These are phyloP conservation scores for Iberis amara DNA, from an alignment of 441 rosid species.

Conservation along the genomic window DNA sequence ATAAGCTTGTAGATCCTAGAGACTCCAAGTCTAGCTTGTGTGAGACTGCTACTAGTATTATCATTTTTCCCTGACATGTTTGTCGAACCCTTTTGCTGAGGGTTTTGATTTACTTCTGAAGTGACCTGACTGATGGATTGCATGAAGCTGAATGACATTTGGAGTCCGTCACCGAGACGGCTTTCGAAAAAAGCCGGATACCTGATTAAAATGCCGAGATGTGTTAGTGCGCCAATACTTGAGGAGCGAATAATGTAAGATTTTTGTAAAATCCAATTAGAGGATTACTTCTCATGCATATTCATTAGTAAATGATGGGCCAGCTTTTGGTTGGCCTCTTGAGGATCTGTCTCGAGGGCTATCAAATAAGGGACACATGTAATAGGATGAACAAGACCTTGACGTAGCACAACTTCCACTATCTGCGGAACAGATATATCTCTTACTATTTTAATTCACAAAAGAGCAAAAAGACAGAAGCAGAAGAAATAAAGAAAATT, in stretches of 20 bases:
- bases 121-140: slow-evolving; percentile 46
- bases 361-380: slow-evolving; percentile 97
- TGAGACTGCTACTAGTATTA: slow-evolving; percentile 44
- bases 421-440: slow-evolving; percentile 50
- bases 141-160: slow-evolving; percentile 82
- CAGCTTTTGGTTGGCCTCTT: slow-evolving; percentile 84
- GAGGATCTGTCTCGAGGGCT: slow-evolving; percentile 98
- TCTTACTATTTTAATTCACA: slow-evolving; percentile 13
- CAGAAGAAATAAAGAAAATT: neutral
- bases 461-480: neutral
- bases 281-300: slow-evolving; percentile 94
- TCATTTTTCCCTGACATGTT: slow-evolving; percentile 62
- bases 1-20: slow-evolving; percentile 95
- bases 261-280: slow-evolving; percentile 10
- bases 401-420: slow-evolving; percentile 93
- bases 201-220: slow-evolving; percentile 44
- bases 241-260: slow-evolving; percentile 11
- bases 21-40: slow-evolving; percentile 94
- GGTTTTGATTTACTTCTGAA: slow-evolving; percentile 44
- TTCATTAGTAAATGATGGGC: slow-evolving; percentile 98
- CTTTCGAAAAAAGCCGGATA: slow-evolving; percentile 97
- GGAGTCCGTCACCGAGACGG: slow-evolving; percentile 98
- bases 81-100: slow-evolving; percentile 56
- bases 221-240: slow-evolving; percentile 25
- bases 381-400: slow-evolving; percentile 99